Evolutionary conservation across 2,329 filamentous ascomycete genomes (phyloP), one percentile per base, ranked within the genome.

Genomic region (Colletotrichum sp.): DNA sequence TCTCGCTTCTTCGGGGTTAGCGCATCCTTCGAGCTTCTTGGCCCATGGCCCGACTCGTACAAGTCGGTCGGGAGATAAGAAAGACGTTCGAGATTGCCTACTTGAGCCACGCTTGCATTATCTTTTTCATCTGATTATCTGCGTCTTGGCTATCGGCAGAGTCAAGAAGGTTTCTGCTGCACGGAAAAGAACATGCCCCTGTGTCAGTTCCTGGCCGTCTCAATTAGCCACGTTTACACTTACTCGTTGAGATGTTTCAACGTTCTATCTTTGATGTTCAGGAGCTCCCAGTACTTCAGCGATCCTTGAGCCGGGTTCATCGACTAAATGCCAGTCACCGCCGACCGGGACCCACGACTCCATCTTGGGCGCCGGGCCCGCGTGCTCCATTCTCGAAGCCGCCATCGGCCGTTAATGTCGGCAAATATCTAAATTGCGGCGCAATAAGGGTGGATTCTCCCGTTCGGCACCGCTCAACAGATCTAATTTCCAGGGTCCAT

Each of bases 1-100:
- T 69, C 67, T 59, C 63, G 52, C 69, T 73, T 32, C 30, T 73
- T 75, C 34, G 12, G 69, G 73, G 16, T 62, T 75, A 73, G 73
- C 62, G 73, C 43, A 38, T 63, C 52, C 43, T 48, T 30, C 24
- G 55, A 63, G 26, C 34, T 5, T 73, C 43, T 68, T 68, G 69
- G 63, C 63, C 24, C 24, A 13, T 56, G 34, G 9, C 64, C 59
- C 52, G 55, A 71, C 59, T 73, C 64, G 34, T 58, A 62, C 58
- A 56, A 73, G 43, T 21, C 34, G n/a, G n/a, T 48, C 7, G 56
- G 48, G 14, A 68, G 69, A 73, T 75, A 75, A 69, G 73, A 58
- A 38, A 61, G 32, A 69, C 68, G 68, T 63, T 71, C n/a, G 24
- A 36, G 21, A 62, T 61, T 36, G 10, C 59, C 52, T 13, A 38